A percentile compares a stretch with the other conserved stretches of the same genome.
Conservation (phyloP, 441 rosid species). For the Breynia disticha region DNA sequence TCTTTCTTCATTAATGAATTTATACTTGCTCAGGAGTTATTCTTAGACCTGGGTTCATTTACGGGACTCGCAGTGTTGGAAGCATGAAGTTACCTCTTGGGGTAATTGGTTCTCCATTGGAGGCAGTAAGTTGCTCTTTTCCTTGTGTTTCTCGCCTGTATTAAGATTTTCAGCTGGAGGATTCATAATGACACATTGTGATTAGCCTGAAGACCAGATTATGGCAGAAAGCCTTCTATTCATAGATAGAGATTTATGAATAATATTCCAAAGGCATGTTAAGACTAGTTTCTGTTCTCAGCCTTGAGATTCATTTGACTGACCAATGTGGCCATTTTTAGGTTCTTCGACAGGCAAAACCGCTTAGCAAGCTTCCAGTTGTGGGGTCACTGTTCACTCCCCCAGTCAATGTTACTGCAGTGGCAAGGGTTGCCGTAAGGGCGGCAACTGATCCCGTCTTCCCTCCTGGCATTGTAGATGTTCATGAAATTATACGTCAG, state of each 20-base stretch:
- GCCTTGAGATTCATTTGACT: background rate
- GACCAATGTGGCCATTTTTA: constrained; percentile 7
- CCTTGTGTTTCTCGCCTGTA: background rate
- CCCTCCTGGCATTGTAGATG: constrained; percentile 50
- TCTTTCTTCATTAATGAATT: background rate
- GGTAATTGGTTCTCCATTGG: constrained; percentile 66
- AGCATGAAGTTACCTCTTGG: constrained; percentile 61
- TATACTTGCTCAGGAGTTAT: constrained; percentile 53
- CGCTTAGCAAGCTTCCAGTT: constrained; percentile 36
- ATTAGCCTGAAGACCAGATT: too few relatives aligned
- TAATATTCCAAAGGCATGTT: too few relatives aligned
- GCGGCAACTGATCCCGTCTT: constrained; percentile 49
- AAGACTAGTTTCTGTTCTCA: background rate
- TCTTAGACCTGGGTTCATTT: constrained; percentile 88
- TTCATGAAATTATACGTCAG: constrained; percentile 24
- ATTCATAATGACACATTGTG: too few relatives aligned
- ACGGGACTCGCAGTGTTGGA: constrained; percentile 77
- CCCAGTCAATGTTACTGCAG: constrained; percentile 50
- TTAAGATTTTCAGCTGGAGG: background rate
- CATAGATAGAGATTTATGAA: too few relatives aligned
- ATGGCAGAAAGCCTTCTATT: too few relatives aligned
- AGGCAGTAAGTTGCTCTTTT: constrained; percentile 36
- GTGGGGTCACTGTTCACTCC: constrained; percentile 57
- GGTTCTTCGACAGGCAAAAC: constrained; percentile 48
- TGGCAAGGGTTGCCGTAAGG: constrained; percentile 53